Base-by-base conservation (phyloP, 2,329 filamentous ascomycete genomes). In the Aspergillus ochraceoroseus region DNA sequence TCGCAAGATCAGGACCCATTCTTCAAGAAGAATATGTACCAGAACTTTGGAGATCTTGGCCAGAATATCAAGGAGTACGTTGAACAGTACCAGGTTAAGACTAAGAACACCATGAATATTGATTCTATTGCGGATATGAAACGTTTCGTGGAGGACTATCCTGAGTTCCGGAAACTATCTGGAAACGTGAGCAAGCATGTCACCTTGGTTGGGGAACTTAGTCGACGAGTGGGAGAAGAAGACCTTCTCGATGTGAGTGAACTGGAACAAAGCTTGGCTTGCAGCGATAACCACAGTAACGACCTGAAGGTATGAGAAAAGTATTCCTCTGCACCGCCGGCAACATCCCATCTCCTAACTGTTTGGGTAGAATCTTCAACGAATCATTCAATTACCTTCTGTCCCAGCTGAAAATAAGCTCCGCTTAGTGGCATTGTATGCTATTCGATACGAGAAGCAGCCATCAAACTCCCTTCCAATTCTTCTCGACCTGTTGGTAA, bases 91-190 rank as follows among this genome's bases (percentile, higher is more conserved):
- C 92, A 96, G 56, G 87, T 85, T 8, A 95, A 94, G 63, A 95
- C 90, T n/a, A 90, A 96, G 60, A 95, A 84, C 55, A 95, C 83
- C 55, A 86, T 88, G 62, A 92, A 95, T 59, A 89, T 98, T 46
- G 92, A 98, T 60, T 95, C 90, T 11, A 96, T 98, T 59, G 77
- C 84, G 40, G 92, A 98, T 62, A 98, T 98, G 94, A 98, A 98
- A 65, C 86, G 89, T 29, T 98, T 98, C 56, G 94, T 98, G 40
- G 92, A 98, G 65, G 92, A 98, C 58, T 98, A 96, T 60, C 92
- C 92, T 2, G 92, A 98, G 62, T 98, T 98, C 64, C 82, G 92
- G 43, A 94, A 95, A 58, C 78, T 98, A 1, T 95, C 92, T 1
- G 89, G 92, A 25, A 98, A 98, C 54, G 92, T 98, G 38, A 96